Conservation (phyloP, 192 early-diverging fungal species). For the Coemansia erecta region DNA sequence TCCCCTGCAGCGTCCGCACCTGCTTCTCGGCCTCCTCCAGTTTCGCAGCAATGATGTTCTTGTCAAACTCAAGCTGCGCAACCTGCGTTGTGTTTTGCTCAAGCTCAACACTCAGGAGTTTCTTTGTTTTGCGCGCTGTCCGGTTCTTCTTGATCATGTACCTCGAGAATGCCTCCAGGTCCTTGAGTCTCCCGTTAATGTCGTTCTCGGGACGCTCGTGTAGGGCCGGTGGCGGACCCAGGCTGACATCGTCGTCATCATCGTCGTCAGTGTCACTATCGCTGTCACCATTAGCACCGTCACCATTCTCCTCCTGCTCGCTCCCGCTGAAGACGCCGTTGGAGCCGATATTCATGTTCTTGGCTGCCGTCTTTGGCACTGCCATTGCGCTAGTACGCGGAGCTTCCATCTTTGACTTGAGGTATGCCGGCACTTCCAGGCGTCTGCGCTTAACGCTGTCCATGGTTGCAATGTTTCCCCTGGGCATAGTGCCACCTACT, state of each 20-base stretch:
- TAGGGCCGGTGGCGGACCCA: slow-evolving; percentile 33
- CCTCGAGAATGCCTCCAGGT: slow-evolving; percentile 60
- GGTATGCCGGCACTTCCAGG: background rate
- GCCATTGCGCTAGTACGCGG: background rate
- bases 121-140: slow-evolving; percentile 53
- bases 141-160: slow-evolving; percentile 56
- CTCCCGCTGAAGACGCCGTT: background rate
- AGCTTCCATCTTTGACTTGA: background rate
- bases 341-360: background rate
- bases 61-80: slow-evolving; percentile 44
- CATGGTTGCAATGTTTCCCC: background rate
- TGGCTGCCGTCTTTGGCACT: background rate
- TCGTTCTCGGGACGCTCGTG: slow-evolving; percentile 30
- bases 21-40: slow-evolving; percentile 29
- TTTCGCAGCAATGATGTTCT: slow-evolving; percentile 29
- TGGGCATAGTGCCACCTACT: background rate
- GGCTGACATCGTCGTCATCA: slow-evolving; percentile 14
- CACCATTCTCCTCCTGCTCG: slow-evolving; percentile 8
- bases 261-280: slow-evolving; percentile 21
- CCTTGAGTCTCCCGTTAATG: slow-evolving; percentile 69
- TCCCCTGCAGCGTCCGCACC: slow-evolving; percentile 13
- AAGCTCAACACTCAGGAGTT: slow-evolving; percentile 53
- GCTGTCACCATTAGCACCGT: too few species aligned
- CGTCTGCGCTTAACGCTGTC: slow-evolving; percentile 9
- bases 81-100: slow-evolving; percentile 51